These are phyloP conservation scores for Zopfia rhizophila DNA, from an alignment of 2,329 filamentous ascomycete genomes.

Conservation along the genomic window DNA sequence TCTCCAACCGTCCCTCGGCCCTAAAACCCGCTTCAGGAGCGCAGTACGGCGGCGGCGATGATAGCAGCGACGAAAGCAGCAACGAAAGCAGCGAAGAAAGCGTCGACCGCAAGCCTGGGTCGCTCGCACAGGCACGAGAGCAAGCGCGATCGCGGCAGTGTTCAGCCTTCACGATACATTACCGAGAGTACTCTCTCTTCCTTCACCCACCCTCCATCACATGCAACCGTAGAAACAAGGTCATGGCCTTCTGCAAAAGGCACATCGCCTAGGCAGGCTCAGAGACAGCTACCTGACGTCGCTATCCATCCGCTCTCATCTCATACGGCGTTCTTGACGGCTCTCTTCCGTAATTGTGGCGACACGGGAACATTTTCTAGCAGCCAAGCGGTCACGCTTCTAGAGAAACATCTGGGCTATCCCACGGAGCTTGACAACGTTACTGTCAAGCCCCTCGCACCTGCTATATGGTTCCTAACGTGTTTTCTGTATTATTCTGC, in stretches of 20 bases:
- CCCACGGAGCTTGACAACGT: slow-evolving; percentile 9
- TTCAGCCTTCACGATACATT: too few relatives aligned
- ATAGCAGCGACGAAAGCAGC: slow-evolving; percentile 14
- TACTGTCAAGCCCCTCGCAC: slow-evolving; percentile 6
- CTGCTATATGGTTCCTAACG: slow-evolving; percentile 11
- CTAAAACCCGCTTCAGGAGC: slow-evolving; percentile 10
- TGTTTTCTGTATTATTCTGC: slow-evolving; percentile 3
- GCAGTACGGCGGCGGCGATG: slow-evolving; percentile 11
- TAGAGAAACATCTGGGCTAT: slow-evolving; percentile 8
- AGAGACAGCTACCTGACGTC: slow-evolving; percentile 12
- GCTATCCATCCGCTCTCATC: slow-evolving; percentile 9
- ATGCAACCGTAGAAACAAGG: too few relatives aligned
- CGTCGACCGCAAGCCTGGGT: too few relatives aligned
- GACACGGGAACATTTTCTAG: slow-evolving; percentile 8
- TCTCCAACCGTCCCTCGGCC: slow-evolving; percentile 15
- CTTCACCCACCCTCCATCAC: too few relatives aligned
- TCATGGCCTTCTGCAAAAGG: slow-evolving; percentile 6
- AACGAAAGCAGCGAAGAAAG: slow-evolving; percentile 6
- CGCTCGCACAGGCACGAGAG: too few relatives aligned
- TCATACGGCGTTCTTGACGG: slow-evolving; percentile 11
- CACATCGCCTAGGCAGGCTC: slow-evolving; percentile 2
- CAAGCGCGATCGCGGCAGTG: too few relatives aligned
- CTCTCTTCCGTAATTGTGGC: slow-evolving; percentile 9
- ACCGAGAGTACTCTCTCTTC: too few relatives aligned
- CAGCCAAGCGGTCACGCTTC: slow-evolving; percentile 6